Evolutionary conservation across 306 rosid genomes (phyloP), one percentile per base, ranked within the genome.

Genomic region (Oemleria cerasiformis): DNA sequence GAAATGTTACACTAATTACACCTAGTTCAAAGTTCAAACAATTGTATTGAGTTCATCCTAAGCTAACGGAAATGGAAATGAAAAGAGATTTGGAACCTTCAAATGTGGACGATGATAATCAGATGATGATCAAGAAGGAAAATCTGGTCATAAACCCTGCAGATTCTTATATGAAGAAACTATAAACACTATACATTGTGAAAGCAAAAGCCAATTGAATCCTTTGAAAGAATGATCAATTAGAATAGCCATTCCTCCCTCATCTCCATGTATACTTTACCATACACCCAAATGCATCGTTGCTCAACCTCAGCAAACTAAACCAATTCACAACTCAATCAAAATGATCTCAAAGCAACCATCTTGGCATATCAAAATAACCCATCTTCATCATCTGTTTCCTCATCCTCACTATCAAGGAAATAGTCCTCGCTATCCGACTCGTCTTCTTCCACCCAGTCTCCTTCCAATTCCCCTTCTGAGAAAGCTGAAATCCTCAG

Each of bases 381-480:
- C 15, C 63, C 82, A 70, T 79, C 86, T 30, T 83, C 86, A 10
- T 78, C 83, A 2, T 77, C 83, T 9, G 49, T 45, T 17, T 76
- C 77, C 17, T 77, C 83, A 54, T 84, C 78, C 56, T 85, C 88
- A 61, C 54, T 38, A 38, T 69, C 74, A 7, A 8, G 41, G 8
- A 42, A 45, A 57, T 70, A 70, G 17, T 70, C 65, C 38, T 84
- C 82, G 11, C 84, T 69, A 64, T 67, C 71, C 66, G 5, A 73
- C 42, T 82, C 77, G 42, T 55, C 88, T 36, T 55, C 88, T 36
- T 54, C 75, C 16, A 42, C 65, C 79, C 77, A 78, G 7, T 70
- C 77, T 17, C 55, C 75, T 21, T 78, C 87, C 60, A 73, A 88
- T 63, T 81, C 90, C 60, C 76, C 90, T 43, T 85, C 92, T 0